Evolutionary conservation across 805 yeast species (phyloP).

Genomic region (Candida andamanensis): DNA sequence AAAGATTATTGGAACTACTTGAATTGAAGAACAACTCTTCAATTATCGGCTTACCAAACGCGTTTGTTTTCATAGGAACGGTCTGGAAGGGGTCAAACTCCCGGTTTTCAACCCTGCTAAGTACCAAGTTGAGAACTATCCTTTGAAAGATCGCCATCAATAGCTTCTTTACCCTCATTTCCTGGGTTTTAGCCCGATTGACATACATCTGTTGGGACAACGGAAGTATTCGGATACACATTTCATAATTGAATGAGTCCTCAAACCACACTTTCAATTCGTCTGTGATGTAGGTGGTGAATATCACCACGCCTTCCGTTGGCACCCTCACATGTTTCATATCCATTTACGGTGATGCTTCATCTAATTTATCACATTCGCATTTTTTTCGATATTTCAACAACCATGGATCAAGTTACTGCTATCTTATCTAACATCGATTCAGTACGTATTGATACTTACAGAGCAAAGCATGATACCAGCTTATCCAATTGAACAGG

Average conservation of each 20-base stretch:
- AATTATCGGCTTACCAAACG: conserved; percentile 56
- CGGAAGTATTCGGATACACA: conserved; percentile 37
- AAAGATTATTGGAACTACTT: conserved; percentile 51
- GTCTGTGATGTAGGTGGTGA: conserved; percentile 12
- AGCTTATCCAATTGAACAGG: conserved; percentile 1
- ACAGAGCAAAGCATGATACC: conserved; percentile 1
- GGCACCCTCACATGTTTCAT: too few species aligned
- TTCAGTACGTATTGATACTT: conserved; percentile 29
- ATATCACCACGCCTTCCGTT: conserved; percentile 3
- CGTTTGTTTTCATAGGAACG: conserved; percentile 14
- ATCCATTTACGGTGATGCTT: too few species aligned
- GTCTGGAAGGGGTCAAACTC: too few species aligned
- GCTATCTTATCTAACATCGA: conserved; percentile 44
- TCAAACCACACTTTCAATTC: conserved; percentile 13
- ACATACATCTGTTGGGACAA: conserved; percentile 39
- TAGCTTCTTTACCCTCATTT: conserved; percentile 35
- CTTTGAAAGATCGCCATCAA: too few species aligned
- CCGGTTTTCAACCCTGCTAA: too few species aligned
- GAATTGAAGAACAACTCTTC: conserved; percentile 44
- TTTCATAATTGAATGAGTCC: conserved; percentile 45
- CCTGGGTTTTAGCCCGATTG: conserved; percentile 29
- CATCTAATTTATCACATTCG: too few species aligned
- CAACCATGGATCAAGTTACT: conserved; percentile 36
- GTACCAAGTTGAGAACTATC: too few species aligned
- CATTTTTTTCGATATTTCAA: not conserved